These are phyloP conservation scores for Olyra latifolia DNA, from an alignment of 176 grass and related monocot species.

Conservation along the genomic window DNA sequence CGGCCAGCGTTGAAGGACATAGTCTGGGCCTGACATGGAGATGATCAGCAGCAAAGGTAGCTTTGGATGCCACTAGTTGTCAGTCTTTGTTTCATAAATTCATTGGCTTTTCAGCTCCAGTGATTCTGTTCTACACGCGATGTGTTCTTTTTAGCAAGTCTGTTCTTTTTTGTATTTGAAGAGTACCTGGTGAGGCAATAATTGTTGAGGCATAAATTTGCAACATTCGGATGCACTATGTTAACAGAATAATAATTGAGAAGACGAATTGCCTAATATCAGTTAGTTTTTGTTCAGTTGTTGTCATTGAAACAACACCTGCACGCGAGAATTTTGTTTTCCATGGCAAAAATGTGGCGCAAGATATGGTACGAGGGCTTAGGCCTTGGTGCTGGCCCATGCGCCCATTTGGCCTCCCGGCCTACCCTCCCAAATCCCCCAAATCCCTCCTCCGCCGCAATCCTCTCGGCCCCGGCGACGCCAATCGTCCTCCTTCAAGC, in stretches of 20 bases:
- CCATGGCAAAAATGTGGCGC: too few relatives aligned
- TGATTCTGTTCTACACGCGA: background rate
- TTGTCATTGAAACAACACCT: too few relatives aligned
- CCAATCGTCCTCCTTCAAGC: too few relatives aligned
- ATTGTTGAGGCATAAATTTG: background rate
- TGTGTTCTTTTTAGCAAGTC: conserved; percentile 23
- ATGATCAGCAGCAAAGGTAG: conserved; percentile 44
- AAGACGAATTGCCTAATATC: background rate
- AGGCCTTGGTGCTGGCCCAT: too few relatives aligned
- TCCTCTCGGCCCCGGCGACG: too few relatives aligned
- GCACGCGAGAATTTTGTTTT: too few relatives aligned
- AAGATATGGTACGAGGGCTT: too few relatives aligned
- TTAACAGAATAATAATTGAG: background rate
- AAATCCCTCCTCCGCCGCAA: too few relatives aligned
- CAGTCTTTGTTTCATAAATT: background rate
- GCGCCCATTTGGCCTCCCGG: too few relatives aligned
- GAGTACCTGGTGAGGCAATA: background rate
- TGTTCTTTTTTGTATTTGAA: background rate
- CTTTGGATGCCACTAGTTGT: conserved; percentile 19
- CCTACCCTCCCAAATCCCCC: too few relatives aligned
- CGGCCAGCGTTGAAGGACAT: conserved; percentile 66
- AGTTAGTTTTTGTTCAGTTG: background rate
- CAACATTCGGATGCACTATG: background rate
- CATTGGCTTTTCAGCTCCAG: background rate
- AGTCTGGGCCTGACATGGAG: conserved; percentile 7